Evolutionary conservation across 345 rosid species (phyloP).

Genomic region (Eutrema japonicum): DNA sequence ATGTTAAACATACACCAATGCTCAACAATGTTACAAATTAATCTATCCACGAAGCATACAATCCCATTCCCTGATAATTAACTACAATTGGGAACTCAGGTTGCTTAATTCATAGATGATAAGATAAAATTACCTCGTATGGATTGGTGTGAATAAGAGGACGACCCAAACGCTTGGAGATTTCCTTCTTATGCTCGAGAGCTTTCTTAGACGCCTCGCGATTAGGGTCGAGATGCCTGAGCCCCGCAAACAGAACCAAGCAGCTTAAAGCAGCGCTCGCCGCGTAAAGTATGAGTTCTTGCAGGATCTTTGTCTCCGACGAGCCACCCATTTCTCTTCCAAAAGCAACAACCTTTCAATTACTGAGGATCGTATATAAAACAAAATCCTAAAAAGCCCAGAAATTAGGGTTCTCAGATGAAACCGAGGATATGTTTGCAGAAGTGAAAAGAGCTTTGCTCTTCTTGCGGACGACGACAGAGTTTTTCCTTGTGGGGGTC

Average conservation of each 20-base stretch:
- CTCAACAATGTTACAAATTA: neutral
- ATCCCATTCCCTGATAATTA: neutral
- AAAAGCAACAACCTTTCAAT: conserved; percentile 14
- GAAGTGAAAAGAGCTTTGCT: neutral
- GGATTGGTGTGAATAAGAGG: conserved; percentile 88
- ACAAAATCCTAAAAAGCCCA: neutral
- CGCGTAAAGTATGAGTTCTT: conserved; percentile 81
- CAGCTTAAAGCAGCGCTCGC: conserved; percentile 98
- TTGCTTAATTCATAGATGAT: neutral
- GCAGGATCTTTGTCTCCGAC: conserved; percentile 77
- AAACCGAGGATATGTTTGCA: conserved; percentile 23
- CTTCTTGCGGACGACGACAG: conserved; percentile 39
- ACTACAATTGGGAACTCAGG: neutral
- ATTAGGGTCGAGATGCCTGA: conserved; percentile 88
- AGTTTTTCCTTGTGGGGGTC: conserved; percentile 5
- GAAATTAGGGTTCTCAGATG: conserved; percentile 6
- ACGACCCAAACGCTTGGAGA: conserved; percentile 87
- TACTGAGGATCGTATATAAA: neutral
- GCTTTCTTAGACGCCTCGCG: conserved; percentile 93
- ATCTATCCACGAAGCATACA: neutral
- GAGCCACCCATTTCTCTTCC: conserved; percentile 54
- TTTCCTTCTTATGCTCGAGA: conserved; percentile 88
- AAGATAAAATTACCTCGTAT: conserved; percentile 63
- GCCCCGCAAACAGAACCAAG: conserved; percentile 83
- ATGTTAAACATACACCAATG: conserved; percentile 8